Evolutionary conservation across 352 stramenopile genomes (phyloP).

Genomic region (Globisporangium viniferum): DNA sequence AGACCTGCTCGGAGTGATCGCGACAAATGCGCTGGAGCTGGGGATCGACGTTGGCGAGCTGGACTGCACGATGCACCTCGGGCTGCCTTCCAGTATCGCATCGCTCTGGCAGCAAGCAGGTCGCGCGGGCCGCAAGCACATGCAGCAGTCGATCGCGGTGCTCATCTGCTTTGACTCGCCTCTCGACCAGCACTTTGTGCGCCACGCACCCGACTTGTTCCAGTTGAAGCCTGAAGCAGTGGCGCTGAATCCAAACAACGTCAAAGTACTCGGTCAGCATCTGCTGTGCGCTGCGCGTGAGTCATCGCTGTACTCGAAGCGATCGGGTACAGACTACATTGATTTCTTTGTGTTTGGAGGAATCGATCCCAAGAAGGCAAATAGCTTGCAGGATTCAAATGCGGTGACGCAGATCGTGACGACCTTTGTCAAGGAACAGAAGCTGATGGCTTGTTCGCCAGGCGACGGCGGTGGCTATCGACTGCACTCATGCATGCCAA

Average conservation of each 20-base stretch:
- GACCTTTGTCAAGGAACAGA: conserved; percentile 36
- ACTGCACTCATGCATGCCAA: conserved; percentile 59
- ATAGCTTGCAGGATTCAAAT: background rate
- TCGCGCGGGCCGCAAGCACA: conserved; percentile 87
- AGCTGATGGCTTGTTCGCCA: conserved; percentile 36
- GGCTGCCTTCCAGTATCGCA: conserved; percentile 89
- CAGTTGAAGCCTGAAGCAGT: conserved; percentile 67
- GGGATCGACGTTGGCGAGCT: conserved; percentile 95
- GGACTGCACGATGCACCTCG: conserved; percentile 96
- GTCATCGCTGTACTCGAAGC: conserved; percentile 77
- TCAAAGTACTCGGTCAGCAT: conserved; percentile 88
- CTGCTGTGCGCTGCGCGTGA: conserved; percentile 94
- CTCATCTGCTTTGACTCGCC: conserved; percentile 95
- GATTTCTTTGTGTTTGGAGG: conserved; percentile 63
- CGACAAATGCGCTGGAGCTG: conserved; percentile 96
- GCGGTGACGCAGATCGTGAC: conserved; percentile 2
- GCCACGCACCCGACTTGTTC: conserved; percentile 67
- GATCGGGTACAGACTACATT: conserved; percentile 55
- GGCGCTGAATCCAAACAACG: conserved; percentile 84
- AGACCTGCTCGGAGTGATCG: conserved; percentile 94
- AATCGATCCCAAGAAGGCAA: background rate
- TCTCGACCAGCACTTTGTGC: conserved; percentile 91
- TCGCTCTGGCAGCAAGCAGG: conserved; percentile 97
- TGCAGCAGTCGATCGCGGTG: conserved; percentile 84
- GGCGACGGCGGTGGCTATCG: conserved; percentile 42